Evolutionary conservation across 2,329 filamentous ascomycete genomes (phyloP).

Genomic region (Trichoderma pleuroti): DNA sequence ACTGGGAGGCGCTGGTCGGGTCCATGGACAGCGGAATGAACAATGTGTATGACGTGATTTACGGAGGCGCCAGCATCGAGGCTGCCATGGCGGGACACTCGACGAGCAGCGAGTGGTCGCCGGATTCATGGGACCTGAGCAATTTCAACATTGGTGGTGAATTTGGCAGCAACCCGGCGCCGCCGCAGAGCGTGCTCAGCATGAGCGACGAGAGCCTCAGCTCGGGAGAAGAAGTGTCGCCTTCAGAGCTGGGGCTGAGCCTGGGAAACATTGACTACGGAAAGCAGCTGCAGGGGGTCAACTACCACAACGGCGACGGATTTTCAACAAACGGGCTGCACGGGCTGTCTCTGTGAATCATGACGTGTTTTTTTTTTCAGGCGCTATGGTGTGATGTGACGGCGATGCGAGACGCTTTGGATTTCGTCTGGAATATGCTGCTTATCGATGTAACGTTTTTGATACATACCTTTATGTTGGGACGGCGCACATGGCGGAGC

Average conservation of each 20-base stretch:
- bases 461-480: not conserved
- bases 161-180: conserved; percentile 39
- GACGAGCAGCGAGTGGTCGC: conserved; percentile 48
- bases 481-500: conserved; percentile 14
- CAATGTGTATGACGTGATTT: conserved; percentile 83
- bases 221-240: conserved; percentile 50
- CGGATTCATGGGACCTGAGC: conserved; percentile 54
- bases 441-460: conserved; percentile 6
- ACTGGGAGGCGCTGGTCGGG: conserved; percentile 80
- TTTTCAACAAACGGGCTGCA: conserved; percentile 10
- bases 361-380: not conserved
- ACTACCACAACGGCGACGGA: conserved; percentile 10
- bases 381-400: conserved; percentile 14
- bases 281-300: conserved; percentile 26
- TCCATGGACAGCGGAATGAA: conserved; percentile 75
- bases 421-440: not conserved
- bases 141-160: conserved; percentile 49
- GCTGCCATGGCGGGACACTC: conserved; percentile 43
- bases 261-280: conserved; percentile 36
- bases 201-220: conserved; percentile 57
- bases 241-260: conserved; percentile 45
- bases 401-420: not conserved
- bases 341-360: conserved; percentile 8
- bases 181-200: conserved; percentile 53
- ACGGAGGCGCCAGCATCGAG: conserved; percentile 59